Base-by-base conservation (phyloP, 2,329 filamentous ascomycete species). In the Trichoderma gracile region DNA sequence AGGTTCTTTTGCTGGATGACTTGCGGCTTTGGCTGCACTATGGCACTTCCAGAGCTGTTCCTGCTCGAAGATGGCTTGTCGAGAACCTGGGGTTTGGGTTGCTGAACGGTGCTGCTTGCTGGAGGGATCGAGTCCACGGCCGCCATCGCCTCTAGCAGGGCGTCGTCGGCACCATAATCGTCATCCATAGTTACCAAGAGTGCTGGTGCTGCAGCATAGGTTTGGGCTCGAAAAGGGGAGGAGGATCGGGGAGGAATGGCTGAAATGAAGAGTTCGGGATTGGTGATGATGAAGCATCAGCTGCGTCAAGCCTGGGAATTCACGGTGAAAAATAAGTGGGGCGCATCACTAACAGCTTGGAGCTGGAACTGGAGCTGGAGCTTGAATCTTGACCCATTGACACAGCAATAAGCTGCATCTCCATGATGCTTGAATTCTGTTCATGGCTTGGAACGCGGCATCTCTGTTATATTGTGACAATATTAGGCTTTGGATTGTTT, bases 21-120 rank as follows among this genome's bases (percentile, higher is more conserved):
- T 78, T 97, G 93, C 0, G 93, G 94, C 65, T 89, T 96, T 12
- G 93, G 93, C 76, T 97, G 94, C 40, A 94, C 88, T 27, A 96
- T 83, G 72, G 88, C 89, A 45, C 80, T 73, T 45, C 74, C 75
- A 3, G 75, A 68, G 6, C 74, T 70, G 15, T 76, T 75, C 3
- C 33, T 4, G 38, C 76, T 71, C 9, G 77, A 74, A 23, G 77
- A 78, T 17, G 81, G 78, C 66, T 77, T 81, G 69, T 86, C 83
- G 42, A 88, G 77, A 7, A 81, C 80, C 69, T 88, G 86, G 1
- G 86, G 84, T 15, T 75, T 82, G 1, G 80, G 83, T 68, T 80
- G 79, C 67, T 77, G 77, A 45, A 80, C 77, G 64, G 71, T 78
- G 66, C 76, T 78, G n/a, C 81, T 75, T 67, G 70, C 66, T 67